Base-by-base conservation (phyloP, 2,329 filamentous ascomycete genomes). In the Trichoderma oligosporum region DNA sequence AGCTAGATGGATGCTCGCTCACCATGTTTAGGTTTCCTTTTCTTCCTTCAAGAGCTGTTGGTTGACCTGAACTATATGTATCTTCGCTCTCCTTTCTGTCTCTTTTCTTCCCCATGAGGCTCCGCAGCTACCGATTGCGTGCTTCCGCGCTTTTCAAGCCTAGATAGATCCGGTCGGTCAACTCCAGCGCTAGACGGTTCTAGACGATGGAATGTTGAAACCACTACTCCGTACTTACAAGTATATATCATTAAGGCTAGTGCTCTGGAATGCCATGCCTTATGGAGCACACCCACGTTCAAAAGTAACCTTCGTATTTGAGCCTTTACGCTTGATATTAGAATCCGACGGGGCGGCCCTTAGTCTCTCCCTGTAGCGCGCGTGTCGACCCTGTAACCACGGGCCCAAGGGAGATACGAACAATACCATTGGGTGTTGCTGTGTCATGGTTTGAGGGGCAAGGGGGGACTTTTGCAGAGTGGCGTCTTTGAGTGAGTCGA, bases 381-480 rank as follows among this genome's bases (percentile, higher is more conserved):
- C 49, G 36, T 54, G 49, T 54, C 49, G 39, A 25, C 49, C 49
- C 49, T 54, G 49, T 29, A 44, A 25, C 29, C 8, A n/a, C 39
- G 35, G 45, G 49, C 49, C 45, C 45, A 54, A 54, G 45, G 39
- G 25, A 54, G 22, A 27, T 54, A 14, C 29, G n/a, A n/a, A n/a
- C 49, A n/a, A 54, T 35, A 39, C 49, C 38, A 54, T 54, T 54
- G 49, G 49, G n/a, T 24, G 6, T n/a, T 16, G 22, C 42, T 16
- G 27, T 38, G 22, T 24, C 31, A 20, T 4, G 11, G 49, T n/a
- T 18, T n/a, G 39, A 29, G 39, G 27, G 39, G 22, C 29, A 42
- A 20, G 47, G 38, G n/a, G 46, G 56, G 46, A 57, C 56, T 57
- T 57, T 57, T 57, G 56, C 29, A 46, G 38, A 38, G 56, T 57